phyloP scores from a whole-genome alignment of 2,329 filamentous ascomycete genomes.

The Alternaria burnsii region DNA sequence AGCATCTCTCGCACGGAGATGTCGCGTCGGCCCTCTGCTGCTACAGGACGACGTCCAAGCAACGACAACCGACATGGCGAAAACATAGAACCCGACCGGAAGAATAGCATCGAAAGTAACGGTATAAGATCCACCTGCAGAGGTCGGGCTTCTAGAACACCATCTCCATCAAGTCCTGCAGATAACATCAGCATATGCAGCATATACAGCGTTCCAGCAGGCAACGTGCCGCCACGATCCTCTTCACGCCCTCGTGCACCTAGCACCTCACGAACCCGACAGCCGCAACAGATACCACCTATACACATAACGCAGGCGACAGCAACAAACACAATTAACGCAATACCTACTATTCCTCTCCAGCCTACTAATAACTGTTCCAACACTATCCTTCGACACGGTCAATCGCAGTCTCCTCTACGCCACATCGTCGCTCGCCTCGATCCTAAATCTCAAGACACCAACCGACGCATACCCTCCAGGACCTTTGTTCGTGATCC shows the following conservation, averaged over 20 bases:
- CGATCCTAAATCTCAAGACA: conserved; percentile 55
- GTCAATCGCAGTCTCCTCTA: conserved; percentile 59
- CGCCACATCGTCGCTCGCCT: conserved; percentile 53
- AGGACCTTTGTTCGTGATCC: conserved; percentile 60
- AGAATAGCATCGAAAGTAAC: conserved; percentile 38
- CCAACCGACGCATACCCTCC: conserved; percentile 55
- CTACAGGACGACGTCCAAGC: conserved; percentile 43
- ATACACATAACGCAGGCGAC: conserved; percentile 25
- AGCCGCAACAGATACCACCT: conserved; percentile 26
- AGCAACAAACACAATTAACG: conserved; percentile 17
- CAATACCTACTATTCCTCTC: conserved; percentile 26
- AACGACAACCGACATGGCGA: conserved; percentile 38
- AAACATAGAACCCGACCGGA: conserved; percentile 41
- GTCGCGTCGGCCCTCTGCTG: conserved; percentile 44
- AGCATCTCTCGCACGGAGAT: conserved; percentile 40
- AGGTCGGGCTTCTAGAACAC: conserved; percentile 39
- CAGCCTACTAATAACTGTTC: conserved; percentile 38
- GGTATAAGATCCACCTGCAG: conserved; percentile 38
- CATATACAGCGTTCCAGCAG: conserved; percentile 56
- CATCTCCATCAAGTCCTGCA: conserved; percentile 44
- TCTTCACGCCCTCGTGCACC: conserved; percentile 52
- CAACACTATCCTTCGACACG: conserved; percentile 55
- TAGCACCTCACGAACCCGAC: conserved; percentile 34
- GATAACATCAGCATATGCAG: conserved; percentile 53
- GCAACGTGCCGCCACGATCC: conserved; percentile 56